These are phyloP conservation scores for Cladorrhinum sp. DNA, from an alignment of 2,329 filamentous ascomycete genomes.

Conservation along the genomic window DNA sequence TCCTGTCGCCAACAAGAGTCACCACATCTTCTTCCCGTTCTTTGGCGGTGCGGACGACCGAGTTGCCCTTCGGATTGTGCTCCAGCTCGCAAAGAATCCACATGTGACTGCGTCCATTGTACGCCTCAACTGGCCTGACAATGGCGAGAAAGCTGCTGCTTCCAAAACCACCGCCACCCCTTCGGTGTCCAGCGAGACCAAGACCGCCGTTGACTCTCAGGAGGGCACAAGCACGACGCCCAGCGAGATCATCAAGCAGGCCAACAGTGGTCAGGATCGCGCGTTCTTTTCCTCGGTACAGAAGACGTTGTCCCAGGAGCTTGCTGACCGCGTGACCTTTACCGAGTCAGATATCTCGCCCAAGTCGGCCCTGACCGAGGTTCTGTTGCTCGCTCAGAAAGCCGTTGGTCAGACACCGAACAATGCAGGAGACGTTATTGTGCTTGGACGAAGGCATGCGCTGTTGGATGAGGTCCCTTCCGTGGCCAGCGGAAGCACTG, in stretches of 20 bases:
- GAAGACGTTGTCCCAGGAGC: conserved; percentile 33
- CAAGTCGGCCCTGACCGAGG: conserved; percentile 41
- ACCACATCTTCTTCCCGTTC: conserved; percentile 85
- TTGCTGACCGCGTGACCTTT: conserved; percentile 45
- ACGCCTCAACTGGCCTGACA: conserved; percentile 45
- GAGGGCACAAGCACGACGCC: background rate
- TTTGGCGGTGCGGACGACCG: conserved; percentile 81
- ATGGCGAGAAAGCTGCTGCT: conserved; percentile 11
- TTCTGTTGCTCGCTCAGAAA: conserved; percentile 52
- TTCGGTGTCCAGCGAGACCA: conserved; percentile 16
- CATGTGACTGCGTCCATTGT: conserved; percentile 76
- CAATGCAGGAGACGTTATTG: conserved; percentile 69
- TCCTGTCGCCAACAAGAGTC: conserved; percentile 64
- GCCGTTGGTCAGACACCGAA: conserved; percentile 59
- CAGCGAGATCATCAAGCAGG: conserved; percentile 6
- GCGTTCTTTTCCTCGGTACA: conserved; percentile 36
- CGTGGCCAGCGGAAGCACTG: conserved; percentile 19
- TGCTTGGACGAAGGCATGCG: conserved; percentile 58
- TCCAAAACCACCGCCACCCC: background rate
- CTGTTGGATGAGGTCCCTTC: conserved; percentile 19
- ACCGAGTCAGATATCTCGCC: conserved; percentile 41
- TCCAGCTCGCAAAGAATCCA: conserved; percentile 78
- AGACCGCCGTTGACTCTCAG: conserved; percentile 26
- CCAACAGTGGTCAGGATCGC: conserved; percentile 28
- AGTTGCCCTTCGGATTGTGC: conserved; percentile 72